Conservation (phyloP, 768 basidiomycete species). For the Rubroboletus pulcherrimus region DNA sequence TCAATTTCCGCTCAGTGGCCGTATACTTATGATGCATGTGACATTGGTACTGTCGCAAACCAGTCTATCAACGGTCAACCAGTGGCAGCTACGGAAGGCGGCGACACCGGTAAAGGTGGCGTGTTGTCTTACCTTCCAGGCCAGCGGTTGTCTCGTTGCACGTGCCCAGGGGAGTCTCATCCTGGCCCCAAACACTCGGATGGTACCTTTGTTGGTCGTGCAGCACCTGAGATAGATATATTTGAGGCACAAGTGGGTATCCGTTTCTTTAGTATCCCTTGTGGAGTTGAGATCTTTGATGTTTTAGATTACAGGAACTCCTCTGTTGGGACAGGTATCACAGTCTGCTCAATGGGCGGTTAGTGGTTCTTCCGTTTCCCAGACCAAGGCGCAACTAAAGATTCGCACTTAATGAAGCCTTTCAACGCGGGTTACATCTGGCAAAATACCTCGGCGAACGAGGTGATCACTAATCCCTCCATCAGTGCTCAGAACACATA, state of each 20-base stretch:
- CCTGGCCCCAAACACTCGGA: slow-evolving; percentile 76
- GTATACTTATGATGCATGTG: slow-evolving; percentile 70
- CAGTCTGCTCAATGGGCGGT: slow-evolving; percentile 85
- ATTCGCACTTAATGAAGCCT: slow-evolving; percentile 42
- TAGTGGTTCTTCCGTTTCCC: slow-evolving; percentile 28
- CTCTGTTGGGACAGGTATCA: slow-evolving; percentile 60
- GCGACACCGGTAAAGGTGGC: slow-evolving; percentile 44
- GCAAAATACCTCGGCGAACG: slow-evolving; percentile 57
- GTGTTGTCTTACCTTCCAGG: slow-evolving; percentile 73
- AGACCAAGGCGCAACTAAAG: neutral
- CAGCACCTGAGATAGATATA: slow-evolving; percentile 88
- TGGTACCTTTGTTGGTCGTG: slow-evolving; percentile 73
- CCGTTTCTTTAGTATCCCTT: slow-evolving; percentile 12
- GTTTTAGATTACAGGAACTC: slow-evolving; percentile 45
- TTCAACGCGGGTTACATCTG: slow-evolving; percentile 72
- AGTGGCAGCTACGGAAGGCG: slow-evolving; percentile 53
- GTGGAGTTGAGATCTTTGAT: slow-evolving; percentile 7
- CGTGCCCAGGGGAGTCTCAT: slow-evolving; percentile 76
- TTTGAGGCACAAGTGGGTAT: slow-evolving; percentile 68
- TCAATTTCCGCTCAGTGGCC: slow-evolving; percentile 46
- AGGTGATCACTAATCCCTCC: slow-evolving; percentile 54
- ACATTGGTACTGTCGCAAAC: slow-evolving; percentile 79
- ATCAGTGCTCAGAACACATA: slow-evolving; percentile 59
- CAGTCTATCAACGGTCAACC: slow-evolving; percentile 75
- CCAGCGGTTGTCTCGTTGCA: slow-evolving; percentile 82